phyloP scores from a whole-genome alignment of 306 rosid species.

The Senna siamea region DNA sequence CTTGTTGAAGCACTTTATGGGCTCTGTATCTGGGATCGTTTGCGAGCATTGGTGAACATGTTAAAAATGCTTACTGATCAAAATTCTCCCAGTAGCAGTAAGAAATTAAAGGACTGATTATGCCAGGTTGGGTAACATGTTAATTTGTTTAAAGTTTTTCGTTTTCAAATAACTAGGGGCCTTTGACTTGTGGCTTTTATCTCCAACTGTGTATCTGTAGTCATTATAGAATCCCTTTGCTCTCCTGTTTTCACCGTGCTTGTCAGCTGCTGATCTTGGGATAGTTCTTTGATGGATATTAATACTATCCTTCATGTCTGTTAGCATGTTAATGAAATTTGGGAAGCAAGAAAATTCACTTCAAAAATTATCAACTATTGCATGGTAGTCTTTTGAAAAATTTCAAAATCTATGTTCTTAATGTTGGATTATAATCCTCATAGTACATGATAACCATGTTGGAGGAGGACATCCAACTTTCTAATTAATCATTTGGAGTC shows the following conservation, averaged over 20 bases:
- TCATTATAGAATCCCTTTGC: neutral
- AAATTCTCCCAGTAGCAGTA: slow-evolving; percentile 45
- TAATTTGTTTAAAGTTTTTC: slow-evolving; percentile 27
- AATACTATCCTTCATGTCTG: neutral
- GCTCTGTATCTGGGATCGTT: slow-evolving; percentile 83
- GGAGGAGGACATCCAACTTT: neutral
- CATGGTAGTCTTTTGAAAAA: neutral
- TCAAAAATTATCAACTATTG: neutral
- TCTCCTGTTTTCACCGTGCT: slow-evolving; percentile 13
- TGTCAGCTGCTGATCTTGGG: slow-evolving; percentile 6
- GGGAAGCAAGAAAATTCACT: slow-evolving; percentile 7
- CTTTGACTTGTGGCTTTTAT: slow-evolving; percentile 24
- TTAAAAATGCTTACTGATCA: slow-evolving; percentile 71
- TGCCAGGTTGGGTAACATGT: slow-evolving; percentile 14
- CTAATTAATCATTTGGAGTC: neutral
- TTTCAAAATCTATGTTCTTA: neutral
- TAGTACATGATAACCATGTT: too few species aligned
- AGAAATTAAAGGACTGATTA: slow-evolving; percentile 50
- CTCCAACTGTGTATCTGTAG: slow-evolving; percentile 3
- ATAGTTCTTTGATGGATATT: slow-evolving; percentile 30
- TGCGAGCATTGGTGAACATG: slow-evolving; percentile 79
- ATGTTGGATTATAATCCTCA: neutral
- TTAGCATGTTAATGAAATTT: slow-evolving; percentile 20
- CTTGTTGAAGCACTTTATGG: slow-evolving; percentile 85
- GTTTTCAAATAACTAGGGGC: slow-evolving; percentile 30